Percentiles rank a stretch among this genome's conserved stretches.
phyloP scores from a whole-genome alignment of 345 rosid genomes.

The Citrus glauca region DNA sequence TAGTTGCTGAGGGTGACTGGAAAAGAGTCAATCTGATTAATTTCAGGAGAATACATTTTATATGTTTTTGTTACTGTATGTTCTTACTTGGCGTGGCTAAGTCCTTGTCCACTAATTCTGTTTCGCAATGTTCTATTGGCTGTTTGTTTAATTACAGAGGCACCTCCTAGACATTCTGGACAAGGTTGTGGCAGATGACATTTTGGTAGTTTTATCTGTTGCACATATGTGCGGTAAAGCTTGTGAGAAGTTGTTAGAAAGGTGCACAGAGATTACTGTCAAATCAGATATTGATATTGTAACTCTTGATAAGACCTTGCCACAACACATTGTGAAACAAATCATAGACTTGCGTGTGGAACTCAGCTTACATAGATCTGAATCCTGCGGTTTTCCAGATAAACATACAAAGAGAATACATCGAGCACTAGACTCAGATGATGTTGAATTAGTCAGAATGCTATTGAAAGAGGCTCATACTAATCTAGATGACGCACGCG shows the following conservation, averaged over 20 bases:
- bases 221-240: slow-evolving; percentile 48
- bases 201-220: slow-evolving; percentile 55
- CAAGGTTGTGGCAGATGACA: slow-evolving; percentile 53
- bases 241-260: slow-evolving; percentile 48
- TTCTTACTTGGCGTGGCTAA: neutral
- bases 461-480: slow-evolving; percentile 64
- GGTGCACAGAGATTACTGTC: slow-evolving; percentile 47
- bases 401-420: slow-evolving; percentile 62
- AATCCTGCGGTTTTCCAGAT: slow-evolving; percentile 29
- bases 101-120: neutral
- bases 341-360: slow-evolving; percentile 39
- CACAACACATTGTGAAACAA: slow-evolving; percentile 11
- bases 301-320: too few species aligned
- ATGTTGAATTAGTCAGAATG: slow-evolving; percentile 79
- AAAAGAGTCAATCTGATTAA: neutral
- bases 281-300: slow-evolving; percentile 5
- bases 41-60: neutral
- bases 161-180: slow-evolving; percentile 60
- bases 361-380: slow-evolving; percentile 33
- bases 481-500: slow-evolving; percentile 62
- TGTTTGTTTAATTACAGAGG: slow-evolving; percentile 43
- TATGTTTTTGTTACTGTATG: neutral
- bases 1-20: too few species aligned
- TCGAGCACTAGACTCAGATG: slow-evolving; percentile 82
- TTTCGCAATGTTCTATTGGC: slow-evolving; percentile 2